Base-by-base conservation (phyloP, 345 rosid genomes). In the Trapa bicornis region DNA sequence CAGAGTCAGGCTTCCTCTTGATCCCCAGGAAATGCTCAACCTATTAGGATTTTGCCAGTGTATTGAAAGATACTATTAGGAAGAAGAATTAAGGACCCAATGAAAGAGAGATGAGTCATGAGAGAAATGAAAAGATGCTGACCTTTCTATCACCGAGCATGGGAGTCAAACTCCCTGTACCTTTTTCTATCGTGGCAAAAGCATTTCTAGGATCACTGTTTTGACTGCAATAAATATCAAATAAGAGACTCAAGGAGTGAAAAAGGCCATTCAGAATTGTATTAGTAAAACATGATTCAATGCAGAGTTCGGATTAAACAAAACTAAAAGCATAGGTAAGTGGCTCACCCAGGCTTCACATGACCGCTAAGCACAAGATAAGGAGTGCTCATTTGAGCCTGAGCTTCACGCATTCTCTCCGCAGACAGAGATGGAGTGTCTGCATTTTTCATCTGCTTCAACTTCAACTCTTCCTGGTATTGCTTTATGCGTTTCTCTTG, bases 291-390 rank as follows among this genome's bases (percentile, higher is more conserved):
- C 29, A 22, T 22, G 29, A 22, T 22, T 22, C 29, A 22, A 22
- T 22, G 29, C 29, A 22, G 29, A 22, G 29, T 22, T 54, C 29
- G 5, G 29, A 22, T 54, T 22, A 15, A 54, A 17, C 60, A 35
- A 58, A 32, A 47, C 12, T 47, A 64, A 15, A 58, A 58, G 37
- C 38, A 58, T 37, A 57, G 4, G 60, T 48, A n/a, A 10, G 37
- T 56, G 71, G 47, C 79, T 66, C 88, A 93, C 98, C 97, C 97
- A 32, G 96, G 84, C 80, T 83, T 94, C 70, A 91, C 97, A 74
- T 95, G 91, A 75, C 97, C 96, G 67, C 96, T 95, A 67, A 95
- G 88, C 75, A 95, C 97, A 67, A 95, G 93, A 78, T 94, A 94
- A 66, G 97, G 97, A 62, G 96, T 86, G 79, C 86, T 83, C 74